Percentiles rank a stretch among this genome's conserved stretches.
phyloP scores from a whole-genome alignment of 2,329 filamentous ascomycete genomes.

The Talaromyces sp. region DNA sequence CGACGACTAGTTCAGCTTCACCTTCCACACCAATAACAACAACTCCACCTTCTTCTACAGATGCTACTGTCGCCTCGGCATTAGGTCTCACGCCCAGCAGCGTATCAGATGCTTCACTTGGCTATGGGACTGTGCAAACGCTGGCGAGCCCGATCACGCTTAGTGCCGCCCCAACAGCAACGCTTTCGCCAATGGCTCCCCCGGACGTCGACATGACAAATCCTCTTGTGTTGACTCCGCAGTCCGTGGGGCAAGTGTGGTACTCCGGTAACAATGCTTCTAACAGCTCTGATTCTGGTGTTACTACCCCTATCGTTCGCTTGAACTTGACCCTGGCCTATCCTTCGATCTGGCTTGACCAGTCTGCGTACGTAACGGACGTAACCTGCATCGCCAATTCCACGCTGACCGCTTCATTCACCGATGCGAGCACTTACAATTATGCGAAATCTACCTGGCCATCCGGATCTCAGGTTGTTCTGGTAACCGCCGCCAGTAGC shows the following conservation, averaged over 20 bases:
- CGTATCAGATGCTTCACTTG: background rate
- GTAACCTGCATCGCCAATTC: background rate
- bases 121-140: background rate
- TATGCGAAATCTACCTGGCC: background rate
- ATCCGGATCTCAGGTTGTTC: background rate
- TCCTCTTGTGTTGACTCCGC: background rate
- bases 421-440: background rate
- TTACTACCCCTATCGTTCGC: background rate
- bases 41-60: background rate
- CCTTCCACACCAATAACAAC: background rate
- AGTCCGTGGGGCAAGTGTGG: background rate
- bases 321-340: background rate
- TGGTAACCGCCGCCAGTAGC: background rate
- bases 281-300: background rate
- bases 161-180: background rate
- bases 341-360: background rate
- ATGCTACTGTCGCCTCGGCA: background rate
- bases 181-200: background rate
- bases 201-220: background rate
- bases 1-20: background rate
- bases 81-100: background rate
- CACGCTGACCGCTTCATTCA: background rate
- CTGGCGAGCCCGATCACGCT: background rate
- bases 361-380: background rate
- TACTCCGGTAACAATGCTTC: background rate